Evolutionary conservation across 495 filamentous ascomycete species (phyloP), one percentile per base, ranked within the genome.

Genomic region (Aspergillus indologenus): DNA sequence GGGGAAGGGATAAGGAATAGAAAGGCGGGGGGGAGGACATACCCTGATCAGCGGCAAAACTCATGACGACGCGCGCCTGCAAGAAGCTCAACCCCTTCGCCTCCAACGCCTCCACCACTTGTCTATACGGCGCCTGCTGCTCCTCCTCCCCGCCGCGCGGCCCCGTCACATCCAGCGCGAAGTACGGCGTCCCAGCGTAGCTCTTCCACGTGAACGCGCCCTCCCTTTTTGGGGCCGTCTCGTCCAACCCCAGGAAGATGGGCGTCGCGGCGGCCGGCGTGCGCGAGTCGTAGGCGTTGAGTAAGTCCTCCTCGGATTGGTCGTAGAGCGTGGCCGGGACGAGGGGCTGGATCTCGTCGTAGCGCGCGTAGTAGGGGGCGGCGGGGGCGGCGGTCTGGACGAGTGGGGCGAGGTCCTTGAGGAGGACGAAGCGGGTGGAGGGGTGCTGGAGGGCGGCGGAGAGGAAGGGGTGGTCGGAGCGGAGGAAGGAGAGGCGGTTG

Each of bases 111-210:
- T 81, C 78, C 11, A 89, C 78, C 11, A 84, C 68, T 34, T 71
- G 74, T 24, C 72, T 73, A 1, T 68, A 65, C 29, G 76, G 71
- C 15, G 75, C 72, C 53, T 72, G 79, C 62, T 81, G 79, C 62
- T 70, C 77, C 11, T 70, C 77, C 11, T 81, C 68, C 23, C 69
- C 76, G 2, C 83, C 87, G 65, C 81, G 84, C 0, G 90, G 89
- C 8, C n/a, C n/a, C n/a, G 92, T 95, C 20, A 96, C 83, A 69
- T 97, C 94, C 7, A 98, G 64, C 2, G 92, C 94, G 67, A 97
- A 98, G 64, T 84, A 92, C 11, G 94, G 92, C 14, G 75, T 76
- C 9, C 94, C 94, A 29, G 68, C 78, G 69, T 96, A 96, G 21
- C 72, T 74, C 59, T 83, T 82, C 68, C 79, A 85, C 44, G 80